phyloP scores from a whole-genome alignment of 345 rosid species.

The Syzygium grande region DNA sequence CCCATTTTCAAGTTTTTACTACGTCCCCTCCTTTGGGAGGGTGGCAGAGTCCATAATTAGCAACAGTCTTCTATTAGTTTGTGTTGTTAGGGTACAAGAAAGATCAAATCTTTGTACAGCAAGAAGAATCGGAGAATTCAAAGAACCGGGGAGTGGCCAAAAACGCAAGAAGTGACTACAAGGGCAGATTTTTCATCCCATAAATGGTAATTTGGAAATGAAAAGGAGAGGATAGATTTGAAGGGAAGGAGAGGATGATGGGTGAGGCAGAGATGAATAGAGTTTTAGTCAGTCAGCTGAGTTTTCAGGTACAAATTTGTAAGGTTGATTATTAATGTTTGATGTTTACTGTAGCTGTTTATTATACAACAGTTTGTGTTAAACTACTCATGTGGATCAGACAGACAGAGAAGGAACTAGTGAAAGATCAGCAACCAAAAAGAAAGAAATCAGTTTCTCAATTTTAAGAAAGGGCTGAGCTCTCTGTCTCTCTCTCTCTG shows the following conservation, averaged over 20 bases:
- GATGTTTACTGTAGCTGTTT: slow-evolving; percentile 3
- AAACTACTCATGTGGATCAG: slow-evolving; percentile 5
- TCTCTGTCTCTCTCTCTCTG: not conserved
- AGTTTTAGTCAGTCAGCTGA: not conserved
- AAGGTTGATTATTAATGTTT: not conserved
- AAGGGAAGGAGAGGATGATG: not conserved
- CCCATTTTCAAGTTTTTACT: slow-evolving; percentile 3
- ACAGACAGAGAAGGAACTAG: not conserved
- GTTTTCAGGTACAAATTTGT: not conserved
- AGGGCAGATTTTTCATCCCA: slow-evolving; percentile 1
- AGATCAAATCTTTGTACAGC: slow-evolving; percentile 19
- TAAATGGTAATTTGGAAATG: not conserved
- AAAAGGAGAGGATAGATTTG: not conserved
- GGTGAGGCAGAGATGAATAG: not conserved
- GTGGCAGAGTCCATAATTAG: slow-evolving; percentile 12
- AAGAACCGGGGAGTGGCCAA: not conserved
- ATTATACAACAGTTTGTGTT: slow-evolving; percentile 2
- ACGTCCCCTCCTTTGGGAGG: slow-evolving; percentile 21
- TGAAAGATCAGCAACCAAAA: not conserved
- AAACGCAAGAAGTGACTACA: not conserved
- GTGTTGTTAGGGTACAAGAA: slow-evolving; percentile 14
- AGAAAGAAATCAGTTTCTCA: not conserved
- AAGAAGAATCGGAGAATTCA: slow-evolving; percentile 1
- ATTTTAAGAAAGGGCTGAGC: not conserved
- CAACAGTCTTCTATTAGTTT: slow-evolving; percentile 3